A percentile compares a stretch with the other conserved stretches of the same genome.
These are phyloP conservation scores for Ascochyta rabiei DNA, from an alignment of 2,329 filamentous ascomycete genomes.

Conservation along the genomic window DNA sequence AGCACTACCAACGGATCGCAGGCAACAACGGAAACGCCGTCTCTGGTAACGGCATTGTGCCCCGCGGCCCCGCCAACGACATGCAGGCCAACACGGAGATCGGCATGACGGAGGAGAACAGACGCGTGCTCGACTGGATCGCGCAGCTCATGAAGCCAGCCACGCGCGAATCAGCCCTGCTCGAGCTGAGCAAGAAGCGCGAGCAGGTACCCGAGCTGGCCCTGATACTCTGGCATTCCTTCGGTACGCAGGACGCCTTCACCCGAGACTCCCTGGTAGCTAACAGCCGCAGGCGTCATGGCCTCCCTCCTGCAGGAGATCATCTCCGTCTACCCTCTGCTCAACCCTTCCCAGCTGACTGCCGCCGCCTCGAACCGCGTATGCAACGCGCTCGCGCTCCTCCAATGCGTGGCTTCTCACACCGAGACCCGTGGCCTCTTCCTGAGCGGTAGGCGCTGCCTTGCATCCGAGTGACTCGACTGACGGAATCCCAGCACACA, in stretches of 20 bases:
- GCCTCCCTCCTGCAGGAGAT: conserved; percentile 97
- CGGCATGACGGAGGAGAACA: conserved; percentile 83
- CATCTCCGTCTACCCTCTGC: conserved; percentile 95
- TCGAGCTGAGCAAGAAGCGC: conserved; percentile 97
- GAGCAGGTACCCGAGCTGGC: conserved; percentile 97
- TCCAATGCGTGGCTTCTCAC: conserved; percentile 97
- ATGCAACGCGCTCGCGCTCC: conserved; percentile 92
- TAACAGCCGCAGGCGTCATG: conserved; percentile 78
- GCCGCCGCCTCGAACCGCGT: conserved; percentile 97
- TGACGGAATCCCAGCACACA: conserved; percentile 71
- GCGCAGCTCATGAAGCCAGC: conserved; percentile 87
- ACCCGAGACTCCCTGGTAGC: not conserved
- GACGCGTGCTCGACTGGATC: conserved; percentile 90
- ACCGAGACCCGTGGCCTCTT: conserved; percentile 95
- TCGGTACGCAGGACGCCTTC: conserved; percentile 78
- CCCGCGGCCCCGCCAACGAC: conserved; percentile 49
- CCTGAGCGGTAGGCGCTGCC: conserved; percentile 71
- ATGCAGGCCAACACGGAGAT: conserved; percentile 43
- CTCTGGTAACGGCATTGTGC: conserved; percentile 44
- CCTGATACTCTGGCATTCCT: conserved; percentile 97
- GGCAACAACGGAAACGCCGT: conserved; percentile 64
- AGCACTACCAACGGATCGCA: conserved; percentile 76
- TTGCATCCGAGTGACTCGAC: conserved; percentile 1
- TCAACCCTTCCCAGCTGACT: conserved; percentile 96
- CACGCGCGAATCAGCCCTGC: conserved; percentile 85